Conservation (phyloP, 768 basidiomycete genomes). For the Mycena amicta region DNA sequence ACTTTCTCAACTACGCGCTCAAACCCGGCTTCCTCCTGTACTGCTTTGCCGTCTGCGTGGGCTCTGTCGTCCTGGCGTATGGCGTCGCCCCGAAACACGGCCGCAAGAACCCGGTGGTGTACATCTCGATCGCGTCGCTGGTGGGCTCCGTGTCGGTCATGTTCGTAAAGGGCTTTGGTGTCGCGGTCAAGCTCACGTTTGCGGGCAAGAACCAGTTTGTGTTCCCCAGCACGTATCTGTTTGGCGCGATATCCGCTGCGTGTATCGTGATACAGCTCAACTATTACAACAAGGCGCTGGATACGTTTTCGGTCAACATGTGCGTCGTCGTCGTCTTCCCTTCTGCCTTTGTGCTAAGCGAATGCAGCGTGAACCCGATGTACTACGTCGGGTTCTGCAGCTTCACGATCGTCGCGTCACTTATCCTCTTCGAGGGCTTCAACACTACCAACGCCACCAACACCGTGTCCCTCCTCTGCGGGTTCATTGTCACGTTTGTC, state of each 20-base stretch:
- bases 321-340: constrained; percentile 52
- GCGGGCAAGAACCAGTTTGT: constrained; percentile 94
- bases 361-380: constrained; percentile 87
- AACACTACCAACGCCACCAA: constrained; percentile 84
- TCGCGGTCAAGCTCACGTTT: constrained; percentile 93
- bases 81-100: constrained; percentile 83
- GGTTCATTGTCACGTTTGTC: constrained; percentile 91
- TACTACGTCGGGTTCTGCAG: constrained; percentile 98
- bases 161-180: constrained; percentile 98
- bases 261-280: constrained; percentile 95
- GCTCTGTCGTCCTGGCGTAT: constrained; percentile 87
- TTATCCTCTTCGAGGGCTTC: constrained; percentile 97
- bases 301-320: constrained; percentile 97
- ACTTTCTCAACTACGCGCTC: constrained; percentile 90
- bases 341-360: not conserved
- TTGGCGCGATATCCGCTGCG: constrained; percentile 75
- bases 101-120: constrained; percentile 84
- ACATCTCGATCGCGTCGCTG: constrained; percentile 94
- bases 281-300: constrained; percentile 97
- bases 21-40: constrained; percentile 93
- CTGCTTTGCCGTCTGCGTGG: constrained; percentile 80
- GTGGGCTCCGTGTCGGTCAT: constrained; percentile 97
- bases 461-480: constrained; percentile 84
- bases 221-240: constrained; percentile 95
- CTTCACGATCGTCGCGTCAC: constrained; percentile 88